Conservation (phyloP, 2,329 filamentous ascomycete genomes). For the Aspergillus sp. region DNA sequence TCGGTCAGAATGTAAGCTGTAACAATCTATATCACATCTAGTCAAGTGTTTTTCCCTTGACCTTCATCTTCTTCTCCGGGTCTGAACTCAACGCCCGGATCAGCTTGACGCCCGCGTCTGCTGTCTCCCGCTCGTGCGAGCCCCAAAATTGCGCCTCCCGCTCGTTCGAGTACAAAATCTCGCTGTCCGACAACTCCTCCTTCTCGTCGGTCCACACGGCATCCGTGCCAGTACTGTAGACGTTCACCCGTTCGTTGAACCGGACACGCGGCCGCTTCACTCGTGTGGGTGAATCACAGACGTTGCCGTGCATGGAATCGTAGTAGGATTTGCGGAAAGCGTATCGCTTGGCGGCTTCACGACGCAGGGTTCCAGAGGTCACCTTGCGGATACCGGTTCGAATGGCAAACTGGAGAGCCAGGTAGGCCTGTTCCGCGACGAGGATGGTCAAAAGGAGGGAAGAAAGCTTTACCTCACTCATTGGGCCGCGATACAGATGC, state of each 20-base stretch:
- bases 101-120: constrained; percentile 45
- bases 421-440: constrained; percentile 78
- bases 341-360: constrained; percentile 75
- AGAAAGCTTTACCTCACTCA: constrained; percentile 67
- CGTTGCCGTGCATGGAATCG: constrained; percentile 32
- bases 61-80: constrained; percentile 1
- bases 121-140: constrained; percentile 47
- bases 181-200: constrained; percentile 11
- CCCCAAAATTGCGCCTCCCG: constrained; percentile 51
- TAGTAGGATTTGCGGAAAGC: constrained; percentile 71
- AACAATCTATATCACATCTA: no score
- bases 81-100: constrained; percentile 42
- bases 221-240: constrained; percentile 21
- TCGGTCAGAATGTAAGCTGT: no score
- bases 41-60: no score
- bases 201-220: constrained; percentile 11
- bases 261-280: constrained; percentile 23
- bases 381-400: constrained; percentile 69
- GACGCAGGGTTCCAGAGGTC: constrained; percentile 76
- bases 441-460: constrained; percentile 74
- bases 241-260: constrained; percentile 29
- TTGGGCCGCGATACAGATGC: constrained; percentile 72
- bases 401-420: constrained; percentile 66
- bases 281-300: constrained; percentile 4
- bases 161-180: constrained; percentile 26